Percentiles rank a stretch among this genome's conserved stretches.
These are phyloP conservation scores for Fusarium zealandicum DNA, from an alignment of 2,329 filamentous ascomycete species.

Conservation along the genomic window DNA sequence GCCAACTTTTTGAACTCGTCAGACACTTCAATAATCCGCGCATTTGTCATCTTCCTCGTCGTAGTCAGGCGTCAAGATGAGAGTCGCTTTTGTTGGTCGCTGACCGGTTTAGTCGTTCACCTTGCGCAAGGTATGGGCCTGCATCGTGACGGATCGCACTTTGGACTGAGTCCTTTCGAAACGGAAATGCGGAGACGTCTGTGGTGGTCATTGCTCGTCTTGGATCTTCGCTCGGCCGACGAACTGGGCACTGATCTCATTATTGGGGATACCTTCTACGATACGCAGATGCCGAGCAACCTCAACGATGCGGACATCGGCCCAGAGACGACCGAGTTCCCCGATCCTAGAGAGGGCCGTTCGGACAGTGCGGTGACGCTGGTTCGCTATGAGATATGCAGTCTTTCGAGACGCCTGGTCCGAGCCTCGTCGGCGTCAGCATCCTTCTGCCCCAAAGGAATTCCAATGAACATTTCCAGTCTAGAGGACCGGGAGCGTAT, in stretches of 20 bases:
- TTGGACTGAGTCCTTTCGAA: slow-evolving; percentile 64
- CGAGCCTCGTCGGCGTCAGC: slow-evolving; percentile 46
- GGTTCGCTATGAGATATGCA: slow-evolving; percentile 61
- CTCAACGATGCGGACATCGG: slow-evolving; percentile 58
- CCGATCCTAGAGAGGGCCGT: slow-evolving; percentile 56
- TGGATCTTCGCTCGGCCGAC: slow-evolving; percentile 64
- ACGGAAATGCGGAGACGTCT: slow-evolving; percentile 66
- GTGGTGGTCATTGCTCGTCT: slow-evolving; percentile 66
- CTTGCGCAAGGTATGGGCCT: slow-evolving; percentile 67
- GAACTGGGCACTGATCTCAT: slow-evolving; percentile 58
- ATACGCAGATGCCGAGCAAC: slow-evolving; percentile 58
- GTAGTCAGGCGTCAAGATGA: slow-evolving; percentile 56
- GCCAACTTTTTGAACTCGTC: slow-evolving; percentile 65
- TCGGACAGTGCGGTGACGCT: slow-evolving; percentile 60
- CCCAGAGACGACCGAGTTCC: slow-evolving; percentile 56
- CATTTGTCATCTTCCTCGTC: slow-evolving; percentile 63
- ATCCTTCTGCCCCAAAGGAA: slow-evolving; percentile 42
- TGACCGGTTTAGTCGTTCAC: slow-evolving; percentile 64
- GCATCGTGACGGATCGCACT: slow-evolving; percentile 61
- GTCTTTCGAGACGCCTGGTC: slow-evolving; percentile 48
- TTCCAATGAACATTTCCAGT: slow-evolving; percentile 34
- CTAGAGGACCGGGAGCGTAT: slow-evolving; percentile 51
- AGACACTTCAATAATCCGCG: slow-evolving; percentile 64
- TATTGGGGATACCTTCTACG: slow-evolving; percentile 52
- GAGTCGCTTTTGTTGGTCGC: slow-evolving; percentile 65